Evolutionary conservation across 441 rosid genomes (phyloP).

Genomic region (Populus hybrid): DNA sequence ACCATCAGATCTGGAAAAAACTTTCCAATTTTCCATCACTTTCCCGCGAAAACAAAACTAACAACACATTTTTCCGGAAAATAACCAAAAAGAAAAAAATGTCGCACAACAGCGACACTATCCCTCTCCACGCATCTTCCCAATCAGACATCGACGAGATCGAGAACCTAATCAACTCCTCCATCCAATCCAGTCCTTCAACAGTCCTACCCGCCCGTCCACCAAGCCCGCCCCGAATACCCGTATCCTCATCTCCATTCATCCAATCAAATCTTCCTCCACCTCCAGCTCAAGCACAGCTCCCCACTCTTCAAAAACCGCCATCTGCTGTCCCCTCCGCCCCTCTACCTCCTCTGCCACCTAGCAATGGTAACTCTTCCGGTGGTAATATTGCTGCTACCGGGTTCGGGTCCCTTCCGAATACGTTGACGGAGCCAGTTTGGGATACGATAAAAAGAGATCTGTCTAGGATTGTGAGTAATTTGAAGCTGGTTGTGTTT

Average conservation of each 20-base stretch:
- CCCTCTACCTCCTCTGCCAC: constrained; percentile 38
- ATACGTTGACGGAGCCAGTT: constrained; percentile 93
- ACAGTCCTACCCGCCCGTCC: constrained; percentile 81
- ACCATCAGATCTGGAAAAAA: not conserved
- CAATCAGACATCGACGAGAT: constrained; percentile 98
- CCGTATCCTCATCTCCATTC: constrained; percentile 70
- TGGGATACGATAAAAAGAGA: constrained; percentile 96
- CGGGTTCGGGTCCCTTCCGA: constrained; percentile 74
- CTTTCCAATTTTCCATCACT: constrained; percentile 1
- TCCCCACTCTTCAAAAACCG: not conserved
- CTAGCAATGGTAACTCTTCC: not conserved
- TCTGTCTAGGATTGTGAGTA: constrained; percentile 88
- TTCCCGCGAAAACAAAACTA: not conserved
- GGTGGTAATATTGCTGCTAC: constrained; percentile 20
- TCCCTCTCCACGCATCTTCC: constrained; percentile 74
- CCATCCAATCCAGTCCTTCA: constrained; percentile 59
- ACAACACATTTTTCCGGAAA: not conserved
- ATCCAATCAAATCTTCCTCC: constrained; percentile 62
- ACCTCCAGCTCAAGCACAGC: constrained; percentile 25
- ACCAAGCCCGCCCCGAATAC: constrained; percentile 66
- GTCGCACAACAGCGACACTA: constrained; percentile 66
- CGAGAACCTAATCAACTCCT: constrained; percentile 72
- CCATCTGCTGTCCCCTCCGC: constrained; percentile 26
- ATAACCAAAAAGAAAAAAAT: constrained; percentile 25
- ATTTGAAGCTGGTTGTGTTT: constrained; percentile 92